Conservation (phyloP, 2,329 filamentous ascomycete genomes). For the Colletotrichum zoysiae region DNA sequence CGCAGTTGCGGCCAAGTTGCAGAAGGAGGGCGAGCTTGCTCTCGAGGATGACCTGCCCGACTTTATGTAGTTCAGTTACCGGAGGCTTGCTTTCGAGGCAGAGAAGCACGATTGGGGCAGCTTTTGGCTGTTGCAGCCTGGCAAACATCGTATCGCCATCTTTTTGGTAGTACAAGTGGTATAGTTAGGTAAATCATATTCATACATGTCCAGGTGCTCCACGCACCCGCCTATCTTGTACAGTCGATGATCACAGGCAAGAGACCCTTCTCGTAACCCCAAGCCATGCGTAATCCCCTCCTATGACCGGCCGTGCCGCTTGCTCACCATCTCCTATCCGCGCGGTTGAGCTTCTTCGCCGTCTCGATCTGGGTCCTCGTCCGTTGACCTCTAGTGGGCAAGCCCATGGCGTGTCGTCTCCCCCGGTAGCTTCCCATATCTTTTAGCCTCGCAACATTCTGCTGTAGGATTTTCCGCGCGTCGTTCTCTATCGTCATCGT, state of each 20-base stretch:
- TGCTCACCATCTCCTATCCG: constrained; percentile 61
- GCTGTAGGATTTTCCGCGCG: constrained; percentile 78
- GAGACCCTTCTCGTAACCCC: constrained; percentile 5
- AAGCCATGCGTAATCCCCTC: constrained; percentile 1
- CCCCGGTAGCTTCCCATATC: constrained; percentile 94
- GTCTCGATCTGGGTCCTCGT: constrained; percentile 81
- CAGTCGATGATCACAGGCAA: constrained; percentile 36
- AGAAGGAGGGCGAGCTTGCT: constrained; percentile 65
- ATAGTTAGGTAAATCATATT: constrained; percentile 38
- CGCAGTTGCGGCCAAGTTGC: constrained; percentile 74
- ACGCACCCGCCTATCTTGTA: constrained; percentile 45
- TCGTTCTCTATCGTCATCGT: constrained; percentile 96
- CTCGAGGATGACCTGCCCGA: constrained; percentile 66
- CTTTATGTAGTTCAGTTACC: not conserved
- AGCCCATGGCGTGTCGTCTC: constrained; percentile 88
- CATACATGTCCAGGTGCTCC: constrained; percentile 35
- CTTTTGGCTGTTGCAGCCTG: not conserved
- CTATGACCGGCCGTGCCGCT: constrained; percentile 15
- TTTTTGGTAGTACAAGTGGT: constrained; percentile 27
- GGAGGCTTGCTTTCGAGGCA: not conserved
- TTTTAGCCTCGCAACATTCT: constrained; percentile 87
- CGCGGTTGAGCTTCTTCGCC: constrained; percentile 71
- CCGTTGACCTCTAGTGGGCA: constrained; percentile 91
- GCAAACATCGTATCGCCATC: not conserved
- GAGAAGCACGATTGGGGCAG: not conserved